Base-by-base conservation (phyloP, 2,329 filamentous ascomycete genomes). In the Nectriaceae sp. region DNA sequence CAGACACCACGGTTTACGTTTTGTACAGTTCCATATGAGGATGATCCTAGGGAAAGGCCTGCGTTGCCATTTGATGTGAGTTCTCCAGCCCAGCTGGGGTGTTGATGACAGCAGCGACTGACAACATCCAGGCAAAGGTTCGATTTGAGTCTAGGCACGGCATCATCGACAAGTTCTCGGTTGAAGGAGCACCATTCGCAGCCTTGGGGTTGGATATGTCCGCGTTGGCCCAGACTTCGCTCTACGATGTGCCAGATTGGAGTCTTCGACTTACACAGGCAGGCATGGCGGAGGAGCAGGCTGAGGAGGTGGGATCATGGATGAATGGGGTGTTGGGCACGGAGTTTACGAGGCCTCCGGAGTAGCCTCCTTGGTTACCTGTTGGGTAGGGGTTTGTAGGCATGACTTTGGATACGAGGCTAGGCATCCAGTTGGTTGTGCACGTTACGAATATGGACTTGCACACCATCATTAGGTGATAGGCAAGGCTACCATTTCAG, bases 1-100 rank as follows among this genome's bases (percentile, higher is more conserved):
- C 91, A 96, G 70, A 96, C 92, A 2, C 92, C 92, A 1, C 85
- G 86, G 46, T 97, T 96, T 66, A 83, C 79, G 6, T 84, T 93
- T 57, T 83, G 82, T 3, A 84, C 80, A 3, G 72, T 80, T 65
- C 70, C 85, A 31, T 78, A 77, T 53, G 74, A 83, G 54, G 74
- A 83, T 36, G 76, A 88, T 69, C 73, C 81, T 47, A 71, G 84
- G 47, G 69, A 77, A 50, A 73, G 83, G 33, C 81, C 82, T 1
- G 59, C 66, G 0, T 51, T 80, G 11, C 78, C 81, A 1, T 63
- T 70, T 11, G 67, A 72, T 19, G 69, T 87, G 54, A 67, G 69
- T 13, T 13, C 4, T 19, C 13, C 8, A 4, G 13, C 5, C n/a
- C 10, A 42, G 21, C n/a, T 41, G 1, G 3, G 16, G 31, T 40